These are phyloP conservation scores for Diaporthe sp. DNA, from an alignment of 2,329 filamentous ascomycete species.

Conservation along the genomic window DNA sequence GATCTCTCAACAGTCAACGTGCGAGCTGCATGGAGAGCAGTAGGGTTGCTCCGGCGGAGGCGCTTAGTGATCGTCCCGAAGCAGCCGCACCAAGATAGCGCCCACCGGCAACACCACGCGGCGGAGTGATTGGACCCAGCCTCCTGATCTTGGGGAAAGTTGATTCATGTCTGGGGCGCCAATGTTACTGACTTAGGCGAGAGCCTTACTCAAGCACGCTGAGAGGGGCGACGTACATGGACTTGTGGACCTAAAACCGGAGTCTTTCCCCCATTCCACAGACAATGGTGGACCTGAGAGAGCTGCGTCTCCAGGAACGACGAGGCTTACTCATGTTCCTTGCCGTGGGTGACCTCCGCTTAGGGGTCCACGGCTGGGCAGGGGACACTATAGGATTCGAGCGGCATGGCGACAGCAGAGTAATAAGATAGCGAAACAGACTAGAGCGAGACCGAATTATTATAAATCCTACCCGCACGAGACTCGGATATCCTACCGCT, in stretches of 20 bases:
- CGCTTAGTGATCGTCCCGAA: neutral
- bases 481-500: neutral
- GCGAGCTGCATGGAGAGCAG: neutral
- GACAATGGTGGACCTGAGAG: neutral
- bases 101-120: neutral
- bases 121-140: neutral
- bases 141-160: neutral
- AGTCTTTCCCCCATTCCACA: neutral
- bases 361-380: neutral
- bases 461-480: neutral
- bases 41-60: no score
- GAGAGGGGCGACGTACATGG: neutral
- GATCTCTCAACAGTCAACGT: neutral
- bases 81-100: neutral
- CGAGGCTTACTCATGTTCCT: constrained; percentile 5
- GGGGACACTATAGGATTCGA: neutral
- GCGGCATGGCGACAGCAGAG: neutral
- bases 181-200: neutral
- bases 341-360: neutral
- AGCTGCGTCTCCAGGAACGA: neutral
- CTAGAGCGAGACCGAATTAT: neutral
- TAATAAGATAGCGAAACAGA: neutral
- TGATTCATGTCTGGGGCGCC: neutral
- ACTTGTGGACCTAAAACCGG: constrained; percentile 1
- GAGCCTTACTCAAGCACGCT: neutral